Percentiles rank a stretch among this genome's conserved stretches.
Evolutionary conservation across 2,329 filamentous ascomycete species (phyloP).

Genomic region (Ambrosiella cleistominuta): DNA sequence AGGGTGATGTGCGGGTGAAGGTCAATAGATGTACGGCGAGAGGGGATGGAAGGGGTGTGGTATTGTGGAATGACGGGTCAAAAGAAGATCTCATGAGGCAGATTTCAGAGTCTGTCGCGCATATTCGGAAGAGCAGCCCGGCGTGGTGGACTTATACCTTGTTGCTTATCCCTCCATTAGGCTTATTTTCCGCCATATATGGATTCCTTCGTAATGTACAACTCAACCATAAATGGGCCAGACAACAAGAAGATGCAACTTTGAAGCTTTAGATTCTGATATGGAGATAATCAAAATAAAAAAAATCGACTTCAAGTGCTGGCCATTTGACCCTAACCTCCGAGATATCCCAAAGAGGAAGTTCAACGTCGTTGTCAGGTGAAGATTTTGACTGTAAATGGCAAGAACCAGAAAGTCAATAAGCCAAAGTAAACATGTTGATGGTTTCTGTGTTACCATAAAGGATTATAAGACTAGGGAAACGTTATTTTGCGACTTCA

Average conservation of each 20-base stretch:
- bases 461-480: no score
- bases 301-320: neutral
- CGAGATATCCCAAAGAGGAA: no score
- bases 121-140: conserved; percentile 47
- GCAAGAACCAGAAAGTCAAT: no score
- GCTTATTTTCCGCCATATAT: conserved; percentile 49
- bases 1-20: conserved; percentile 74
- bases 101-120: conserved; percentile 46
- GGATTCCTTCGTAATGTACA: conserved; percentile 51
- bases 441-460: no score
- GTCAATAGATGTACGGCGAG: conserved; percentile 55
- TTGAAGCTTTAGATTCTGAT: conserved; percentile 22
- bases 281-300: neutral
- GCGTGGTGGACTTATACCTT: conserved; percentile 69
- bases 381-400: no score
- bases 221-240: conserved; percentile 55
- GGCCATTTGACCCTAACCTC: no score
- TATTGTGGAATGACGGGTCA: conserved; percentile 79
- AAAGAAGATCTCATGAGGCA: conserved; percentile 51
- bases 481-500: no score
- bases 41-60: conserved; percentile 47
- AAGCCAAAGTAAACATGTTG: no score
- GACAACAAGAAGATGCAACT: conserved; percentile 31
- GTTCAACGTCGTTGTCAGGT: no score
- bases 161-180: conserved; percentile 56